Base-by-base conservation (phyloP, 1,284 basidiomycete genomes). In the Leccinum fuscescens region DNA sequence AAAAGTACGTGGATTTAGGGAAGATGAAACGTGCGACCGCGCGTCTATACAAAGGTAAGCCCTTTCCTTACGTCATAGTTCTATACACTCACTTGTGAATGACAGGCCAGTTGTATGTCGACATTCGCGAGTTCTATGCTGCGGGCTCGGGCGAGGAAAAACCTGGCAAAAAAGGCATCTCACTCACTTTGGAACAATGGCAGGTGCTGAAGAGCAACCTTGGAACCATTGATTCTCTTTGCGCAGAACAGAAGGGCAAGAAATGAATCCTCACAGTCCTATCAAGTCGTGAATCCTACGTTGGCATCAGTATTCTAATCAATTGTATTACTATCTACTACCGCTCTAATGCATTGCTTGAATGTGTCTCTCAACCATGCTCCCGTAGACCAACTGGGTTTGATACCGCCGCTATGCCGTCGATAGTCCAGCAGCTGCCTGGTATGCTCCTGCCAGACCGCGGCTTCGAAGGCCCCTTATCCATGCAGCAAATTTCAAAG, bases 161-260 rank as follows among this genome's bases (percentile, higher is more conserved):
- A 64, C 92, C 92, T 0, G 90, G 91, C 0, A 89, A 89, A 73
- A 94, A 94, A 68, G 92, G 92, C 6, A 89, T 94, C 59, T 82
- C 86, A 0, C 77, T 94, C n/a, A 76, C 76, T 9, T 51, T 76
- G 0, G 92, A 93, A 39, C 90, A 92, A 83, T 92, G 89, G 89
- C 76, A 85, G 51, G 67, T 70, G 14, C 74, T 92, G 54, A 85
- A 83, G 69, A 71, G 71, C 27, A 75, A 75, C 50, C 67, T 74
- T 2, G 65, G 67, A 12, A 74, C 72, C 11, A 81, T 91, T 61
- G 86, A 89, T 65, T 66, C 75, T 11, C 73, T 88, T n/a, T 77
- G 89, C 57, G 73, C 74, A 22, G 75, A 78, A 20, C 65, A 79
- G 57, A 54, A 24, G n/a, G 77, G 72, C 64, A 79, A 80, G 66